A percentile compares a stretch with the other conserved stretches of the same genome.
These are phyloP conservation scores for Rheum nobile DNA, from an alignment of 148 eudicot genomes.

Conservation along the genomic window DNA sequence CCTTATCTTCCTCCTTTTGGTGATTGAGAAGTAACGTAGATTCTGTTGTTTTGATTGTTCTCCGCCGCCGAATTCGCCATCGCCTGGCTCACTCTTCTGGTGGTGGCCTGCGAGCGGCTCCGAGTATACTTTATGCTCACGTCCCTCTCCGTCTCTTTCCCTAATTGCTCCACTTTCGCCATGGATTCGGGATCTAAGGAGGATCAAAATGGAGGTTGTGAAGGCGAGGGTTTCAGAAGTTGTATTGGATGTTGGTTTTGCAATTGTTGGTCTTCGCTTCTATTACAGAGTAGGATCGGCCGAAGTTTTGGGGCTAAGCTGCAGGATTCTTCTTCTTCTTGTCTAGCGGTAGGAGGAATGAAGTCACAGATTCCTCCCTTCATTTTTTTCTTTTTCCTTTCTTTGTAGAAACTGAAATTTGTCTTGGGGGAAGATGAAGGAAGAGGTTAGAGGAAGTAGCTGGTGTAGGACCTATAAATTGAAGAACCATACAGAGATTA, in stretches of 20 bases:
- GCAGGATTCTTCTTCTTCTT: constrained; percentile 13
- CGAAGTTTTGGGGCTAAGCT: constrained; percentile 4
- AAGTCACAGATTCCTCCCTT: neutral
- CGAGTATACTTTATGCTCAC: constrained; percentile 13
- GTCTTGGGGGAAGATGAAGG: neutral
- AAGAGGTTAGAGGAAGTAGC: neutral
- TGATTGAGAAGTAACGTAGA: no score
- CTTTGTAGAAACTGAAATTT: neutral
- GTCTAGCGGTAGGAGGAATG: neutral
- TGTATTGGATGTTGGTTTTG: neutral
- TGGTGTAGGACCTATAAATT: no score
- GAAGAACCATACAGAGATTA: no score
- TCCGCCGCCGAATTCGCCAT: constrained; percentile 1
- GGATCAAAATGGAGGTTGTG: neutral
- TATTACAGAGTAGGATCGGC: neutral
- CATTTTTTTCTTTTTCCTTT: neutral
- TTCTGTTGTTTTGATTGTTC: no score
- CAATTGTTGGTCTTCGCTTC: neutral
- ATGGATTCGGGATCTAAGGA: constrained; percentile 11
- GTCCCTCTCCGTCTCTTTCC: neutral
- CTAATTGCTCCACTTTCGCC: neutral
- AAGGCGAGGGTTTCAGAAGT: no score
- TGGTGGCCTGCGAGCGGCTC: constrained; percentile 39
- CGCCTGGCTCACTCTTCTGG: constrained; percentile 43
- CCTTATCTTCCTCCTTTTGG: no score